Base-by-base conservation (phyloP, 176 grass and related monocot species). In the Carex kokanica region DNA sequence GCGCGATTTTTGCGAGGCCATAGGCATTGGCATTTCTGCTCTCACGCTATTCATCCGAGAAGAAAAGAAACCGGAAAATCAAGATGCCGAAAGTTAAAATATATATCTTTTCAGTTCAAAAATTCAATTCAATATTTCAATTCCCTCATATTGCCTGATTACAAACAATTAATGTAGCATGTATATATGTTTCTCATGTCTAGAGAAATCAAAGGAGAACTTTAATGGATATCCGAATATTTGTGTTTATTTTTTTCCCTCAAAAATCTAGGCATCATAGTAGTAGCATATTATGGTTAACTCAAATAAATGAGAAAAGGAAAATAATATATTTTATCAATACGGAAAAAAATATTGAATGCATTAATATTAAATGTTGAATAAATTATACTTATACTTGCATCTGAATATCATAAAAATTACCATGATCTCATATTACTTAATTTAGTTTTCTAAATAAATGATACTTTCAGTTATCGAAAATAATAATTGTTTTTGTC, bases 1-100 rank as follows among this genome's bases (percentile, higher is more conserved):
- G 67, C 0, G 90, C 85, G 34, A 80, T 70, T 51, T 60, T 84
- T 10, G 88, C 88, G 0, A 97, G 90, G 12, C 79, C 86, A 23
- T 55, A 67, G 0, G 72, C 82, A 49, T 86, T 74, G 9, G 88
- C 80, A 17, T 84, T 57, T 38, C 34, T 51, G 85, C 84, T 78
- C 67, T 84, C 83, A 38, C 45, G 65, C 47, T 82, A 23, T 60
- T 3, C 25, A 9, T 41, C 17, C 16, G 15, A 43, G 32, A 80
- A 58, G 15, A 64, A 45, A 66, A 64, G 1, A 31, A 65, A 82
- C 6, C 45, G 10, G 45, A 61, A 45, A 81, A 57, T 24, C 3
- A 71, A 71, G 18, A 9, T 53, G 13, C 1, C 6, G 3, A 1
- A 29, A 78, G 3, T 32, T 17, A 17, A 32, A 31, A 32, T 31